Evolutionary conservation across 129 eudicot species (phyloP).

Genomic region (Glebionis coronaria): DNA sequence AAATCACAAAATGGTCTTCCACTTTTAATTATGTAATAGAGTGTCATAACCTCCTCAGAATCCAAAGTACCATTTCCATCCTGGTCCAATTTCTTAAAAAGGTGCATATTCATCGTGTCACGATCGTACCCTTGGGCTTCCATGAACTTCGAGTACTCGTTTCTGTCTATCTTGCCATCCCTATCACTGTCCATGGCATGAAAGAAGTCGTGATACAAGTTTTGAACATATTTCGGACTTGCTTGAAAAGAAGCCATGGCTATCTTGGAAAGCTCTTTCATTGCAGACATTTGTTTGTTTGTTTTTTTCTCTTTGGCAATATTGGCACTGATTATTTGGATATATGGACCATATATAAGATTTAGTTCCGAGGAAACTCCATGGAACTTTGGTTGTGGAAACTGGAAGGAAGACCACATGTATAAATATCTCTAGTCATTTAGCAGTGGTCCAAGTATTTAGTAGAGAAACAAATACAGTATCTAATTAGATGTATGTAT

Average conservation of each 20-base stretch:
- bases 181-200: conserved; percentile 42
- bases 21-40: conserved; percentile 48
- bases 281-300: too few relatives aligned
- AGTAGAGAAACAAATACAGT: too few relatives aligned
- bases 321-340: neutral
- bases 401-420: too few relatives aligned
- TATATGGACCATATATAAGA: too few relatives aligned
- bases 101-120: conserved; percentile 4
- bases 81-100: conserved; percentile 37
- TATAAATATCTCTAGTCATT: too few relatives aligned
- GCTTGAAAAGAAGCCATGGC: conserved; percentile 44
- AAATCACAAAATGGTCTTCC: conserved; percentile 49
- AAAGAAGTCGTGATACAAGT: conserved; percentile 36
- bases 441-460: too few relatives aligned
- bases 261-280: conserved; percentile 37
- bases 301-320: too few relatives aligned
- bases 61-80: conserved; percentile 36
- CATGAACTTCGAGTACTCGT: conserved; percentile 39
- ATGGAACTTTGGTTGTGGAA: too few relatives aligned
- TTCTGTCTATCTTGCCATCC: conserved; percentile 26
- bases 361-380: neutral
- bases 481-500: too few relatives aligned
- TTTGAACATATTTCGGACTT: conserved; percentile 16
- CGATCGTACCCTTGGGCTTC: conserved; percentile 29
- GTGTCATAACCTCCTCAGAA: conserved; percentile 44